Evolutionary conservation across 345 rosid species (phyloP).

Genomic region (Limnanthes douglasii): DNA sequence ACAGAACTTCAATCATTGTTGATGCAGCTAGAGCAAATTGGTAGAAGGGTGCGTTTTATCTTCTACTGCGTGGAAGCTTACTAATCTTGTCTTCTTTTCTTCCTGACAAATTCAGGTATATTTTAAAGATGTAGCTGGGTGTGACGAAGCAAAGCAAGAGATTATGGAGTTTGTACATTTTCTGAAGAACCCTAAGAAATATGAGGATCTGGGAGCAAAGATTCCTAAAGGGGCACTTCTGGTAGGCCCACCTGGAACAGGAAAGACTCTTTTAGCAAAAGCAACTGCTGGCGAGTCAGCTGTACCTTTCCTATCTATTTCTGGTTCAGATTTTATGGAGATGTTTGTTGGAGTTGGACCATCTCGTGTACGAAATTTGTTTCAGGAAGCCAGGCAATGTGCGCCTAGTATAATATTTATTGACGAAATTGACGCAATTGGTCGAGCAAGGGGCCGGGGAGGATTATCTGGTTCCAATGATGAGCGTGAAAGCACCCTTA

Average conservation of each 20-base stretch:
- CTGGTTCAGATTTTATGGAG: constrained; percentile 98
- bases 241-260: constrained; percentile 96
- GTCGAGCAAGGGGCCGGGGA: constrained; percentile 94
- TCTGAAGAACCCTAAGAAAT: constrained; percentile 83
- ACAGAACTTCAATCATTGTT: too few species aligned
- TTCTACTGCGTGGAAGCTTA: too few species aligned
- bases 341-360: constrained; percentile 99
- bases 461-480: constrained; percentile 74
- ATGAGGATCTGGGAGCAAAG: constrained; percentile 90
- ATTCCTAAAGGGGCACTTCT: constrained; percentile 92
- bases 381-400: constrained; percentile 87
- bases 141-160: constrained; percentile 97
- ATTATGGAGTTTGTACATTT: constrained; percentile 97
- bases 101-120: constrained; percentile 27
- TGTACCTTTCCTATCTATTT: constrained; percentile 84
- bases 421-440: constrained; percentile 95
- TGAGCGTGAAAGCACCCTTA: constrained; percentile 94
- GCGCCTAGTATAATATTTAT: constrained; percentile 91
- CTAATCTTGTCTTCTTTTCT: constrained; percentile 3
- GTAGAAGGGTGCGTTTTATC: too few species aligned
- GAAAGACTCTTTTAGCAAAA: constrained; percentile 95
- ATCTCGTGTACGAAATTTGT: constrained; percentile 86
- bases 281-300: constrained; percentile 96
- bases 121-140: constrained; percentile 95
- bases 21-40: too few species aligned